A percentile compares a stretch with the other conserved stretches of the same genome.
phyloP scores from a whole-genome alignment of 192 early-diverging fungal genomes.

The Chytriomyces hyalinus region DNA sequence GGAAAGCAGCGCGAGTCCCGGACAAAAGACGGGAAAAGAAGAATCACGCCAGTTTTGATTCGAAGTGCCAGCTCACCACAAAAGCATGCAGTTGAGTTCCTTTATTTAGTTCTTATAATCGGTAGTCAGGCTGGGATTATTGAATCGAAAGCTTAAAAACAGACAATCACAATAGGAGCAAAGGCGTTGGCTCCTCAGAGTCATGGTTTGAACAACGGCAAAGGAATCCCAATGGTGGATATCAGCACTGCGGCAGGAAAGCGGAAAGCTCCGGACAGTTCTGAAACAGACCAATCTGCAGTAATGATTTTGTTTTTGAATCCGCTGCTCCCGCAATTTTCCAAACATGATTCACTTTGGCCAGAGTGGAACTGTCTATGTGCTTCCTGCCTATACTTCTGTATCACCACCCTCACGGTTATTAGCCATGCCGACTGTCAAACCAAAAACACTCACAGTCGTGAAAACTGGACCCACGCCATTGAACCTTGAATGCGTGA shows the following conservation, averaged over 20 bases:
- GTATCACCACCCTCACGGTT: conserved; percentile 23
- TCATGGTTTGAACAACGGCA: conserved; percentile 20
- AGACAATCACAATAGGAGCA: conserved; percentile 15
- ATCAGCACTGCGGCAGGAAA: not conserved
- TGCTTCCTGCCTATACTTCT: conserved; percentile 17
- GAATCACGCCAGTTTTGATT: conserved; percentile 72
- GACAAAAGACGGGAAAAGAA: conserved; percentile 81
- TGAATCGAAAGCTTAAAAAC: too few species aligned
- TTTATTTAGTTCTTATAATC: not conserved
- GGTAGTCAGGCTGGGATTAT: not conserved
- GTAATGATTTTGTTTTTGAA: not conserved
- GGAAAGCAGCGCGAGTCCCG: conserved; percentile 65
- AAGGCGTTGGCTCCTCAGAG: conserved; percentile 4
- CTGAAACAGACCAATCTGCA: not conserved
- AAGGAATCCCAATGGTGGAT: conserved; percentile 3
- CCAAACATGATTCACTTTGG: not conserved
- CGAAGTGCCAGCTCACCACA: conserved; percentile 32
- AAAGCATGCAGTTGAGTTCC: conserved; percentile 25
- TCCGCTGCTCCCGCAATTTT: conserved; percentile 4
- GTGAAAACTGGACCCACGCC: not conserved
- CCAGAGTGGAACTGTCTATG: conserved; percentile 17
- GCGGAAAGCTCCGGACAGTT: conserved; percentile 1
- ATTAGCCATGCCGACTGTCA: conserved; percentile 14
- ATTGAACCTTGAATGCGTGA: conserved; percentile 43
- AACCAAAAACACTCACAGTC: not conserved